Evolutionary conservation across 164 flowering plant genomes (phyloP).

Genomic region (Chloranthus sessilifolius): DNA sequence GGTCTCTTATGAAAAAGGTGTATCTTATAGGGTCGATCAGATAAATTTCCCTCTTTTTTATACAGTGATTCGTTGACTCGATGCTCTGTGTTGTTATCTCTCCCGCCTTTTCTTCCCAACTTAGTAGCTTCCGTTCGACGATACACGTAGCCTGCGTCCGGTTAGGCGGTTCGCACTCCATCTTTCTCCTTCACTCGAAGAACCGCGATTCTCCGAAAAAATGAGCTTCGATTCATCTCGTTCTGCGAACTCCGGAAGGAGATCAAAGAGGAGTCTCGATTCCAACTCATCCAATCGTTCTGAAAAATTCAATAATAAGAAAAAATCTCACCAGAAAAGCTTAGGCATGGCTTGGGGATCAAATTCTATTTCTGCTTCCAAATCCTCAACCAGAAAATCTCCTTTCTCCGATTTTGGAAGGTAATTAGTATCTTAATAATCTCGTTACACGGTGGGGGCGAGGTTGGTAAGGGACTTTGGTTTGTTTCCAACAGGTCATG

Average conservation of each 20-base stretch:
- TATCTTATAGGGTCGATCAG: too few species aligned
- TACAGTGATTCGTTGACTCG: too few species aligned
- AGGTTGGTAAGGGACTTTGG: too few species aligned
- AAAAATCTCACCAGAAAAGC: constrained; percentile 65
- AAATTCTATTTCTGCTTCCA: constrained; percentile 63
- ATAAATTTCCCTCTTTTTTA: too few species aligned
- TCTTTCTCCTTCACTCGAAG: neutral
- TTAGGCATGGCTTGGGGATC: constrained; percentile 92
- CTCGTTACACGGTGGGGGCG: too few species aligned
- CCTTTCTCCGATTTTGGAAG: constrained; percentile 80
- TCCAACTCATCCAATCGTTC: constrained; percentile 27
- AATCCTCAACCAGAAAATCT: constrained; percentile 49
- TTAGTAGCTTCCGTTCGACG: too few species aligned
- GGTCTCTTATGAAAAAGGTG: too few species aligned
- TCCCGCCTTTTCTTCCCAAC: too few species aligned
- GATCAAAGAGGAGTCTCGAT: constrained; percentile 26
- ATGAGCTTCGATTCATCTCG: constrained; percentile 52
- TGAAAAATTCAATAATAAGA: constrained; percentile 30
- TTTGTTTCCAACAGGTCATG: too few species aligned
- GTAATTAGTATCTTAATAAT: constrained; percentile 23
- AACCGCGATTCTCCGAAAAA: neutral
- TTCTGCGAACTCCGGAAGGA: constrained; percentile 38
- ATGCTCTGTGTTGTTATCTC: too few species aligned
- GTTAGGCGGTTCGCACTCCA: too few species aligned
- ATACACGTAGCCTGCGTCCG: too few species aligned